A percentile compares a stretch with the other conserved stretches of the same genome.
Evolutionary conservation across 2,329 filamentous ascomycete species (phyloP).

Genomic region (Sclerotiophoma versabilis): DNA sequence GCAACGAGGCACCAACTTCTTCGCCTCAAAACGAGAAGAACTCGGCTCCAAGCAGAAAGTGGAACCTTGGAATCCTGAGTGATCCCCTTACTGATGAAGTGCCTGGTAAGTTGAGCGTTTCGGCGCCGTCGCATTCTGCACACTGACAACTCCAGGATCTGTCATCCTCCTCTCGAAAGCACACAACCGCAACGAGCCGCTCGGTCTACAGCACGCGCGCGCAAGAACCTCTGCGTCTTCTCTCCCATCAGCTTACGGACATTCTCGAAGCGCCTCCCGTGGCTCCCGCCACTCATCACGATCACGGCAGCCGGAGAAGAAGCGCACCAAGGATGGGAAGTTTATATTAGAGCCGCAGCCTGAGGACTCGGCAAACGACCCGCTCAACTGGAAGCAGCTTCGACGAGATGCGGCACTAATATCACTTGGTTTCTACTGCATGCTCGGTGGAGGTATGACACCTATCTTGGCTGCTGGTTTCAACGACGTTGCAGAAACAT

Average conservation of each 20-base stretch:
- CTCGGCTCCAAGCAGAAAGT: slow-evolving; percentile 34
- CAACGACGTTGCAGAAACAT: slow-evolving; percentile 74
- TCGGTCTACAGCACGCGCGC: slow-evolving; percentile 69
- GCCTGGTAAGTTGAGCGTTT: slow-evolving; percentile 67
- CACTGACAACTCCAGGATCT: slow-evolving; percentile 55
- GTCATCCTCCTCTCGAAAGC: slow-evolving; percentile 64
- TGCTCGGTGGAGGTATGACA: slow-evolving; percentile 92
- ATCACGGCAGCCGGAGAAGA: slow-evolving; percentile 59
- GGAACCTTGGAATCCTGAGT: slow-evolving; percentile 80
- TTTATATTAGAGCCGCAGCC: slow-evolving; percentile 93
- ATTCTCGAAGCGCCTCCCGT: slow-evolving; percentile 26
- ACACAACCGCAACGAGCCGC: slow-evolving; percentile 67
- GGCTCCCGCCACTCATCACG: slow-evolving; percentile 35
- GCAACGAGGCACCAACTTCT: neutral
- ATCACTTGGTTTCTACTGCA: slow-evolving; percentile 88
- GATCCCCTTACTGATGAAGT: slow-evolving; percentile 84
- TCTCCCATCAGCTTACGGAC: slow-evolving; percentile 44
- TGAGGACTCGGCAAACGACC: slow-evolving; percentile 88
- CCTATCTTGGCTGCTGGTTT: slow-evolving; percentile 91
- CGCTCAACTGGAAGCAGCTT: slow-evolving; percentile 88
- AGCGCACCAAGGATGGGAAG: slow-evolving; percentile 79
- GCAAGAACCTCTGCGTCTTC: slow-evolving; percentile 65
- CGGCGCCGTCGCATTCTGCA: neutral
- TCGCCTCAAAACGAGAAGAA: slow-evolving; percentile 17
- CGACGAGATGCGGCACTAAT: slow-evolving; percentile 80